phyloP scores from a whole-genome alignment of 495 filamentous ascomycete genomes.

The Aspergillus indologenus region DNA sequence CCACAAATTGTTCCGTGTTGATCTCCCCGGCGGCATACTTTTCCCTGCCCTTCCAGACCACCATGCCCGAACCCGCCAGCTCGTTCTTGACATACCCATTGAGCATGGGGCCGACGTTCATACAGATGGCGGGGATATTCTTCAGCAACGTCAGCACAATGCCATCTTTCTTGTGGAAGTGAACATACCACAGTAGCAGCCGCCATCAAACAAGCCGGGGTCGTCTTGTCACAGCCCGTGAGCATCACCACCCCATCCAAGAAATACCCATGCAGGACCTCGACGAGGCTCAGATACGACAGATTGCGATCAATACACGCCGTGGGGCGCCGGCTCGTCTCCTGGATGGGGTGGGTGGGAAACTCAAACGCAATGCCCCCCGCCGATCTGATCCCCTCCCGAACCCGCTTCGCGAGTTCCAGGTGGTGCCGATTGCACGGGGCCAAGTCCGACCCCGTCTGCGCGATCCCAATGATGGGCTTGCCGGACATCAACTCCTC shows the following conservation, averaged over 20 bases:
- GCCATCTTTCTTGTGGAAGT: neutral
- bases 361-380: slow-evolving; percentile 57
- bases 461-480: slow-evolving; percentile 57
- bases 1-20: slow-evolving; percentile 44
- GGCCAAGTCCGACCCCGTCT: slow-evolving; percentile 53
- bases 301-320: slow-evolving; percentile 53
- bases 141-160: slow-evolving; percentile 13
- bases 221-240: slow-evolving; percentile 59
- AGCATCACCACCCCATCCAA: slow-evolving; percentile 54
- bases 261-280: slow-evolving; percentile 51
- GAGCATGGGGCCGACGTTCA: slow-evolving; percentile 56
- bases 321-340: slow-evolving; percentile 48
- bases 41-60: slow-evolving; percentile 52
- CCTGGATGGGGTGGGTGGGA: slow-evolving; percentile 56
- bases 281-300: slow-evolving; percentile 50
- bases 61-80: slow-evolving; percentile 45
- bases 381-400: slow-evolving; percentile 51
- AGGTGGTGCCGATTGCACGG: slow-evolving; percentile 55
- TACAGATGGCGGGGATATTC: slow-evolving; percentile 54
- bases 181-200: slow-evolving; percentile 50
- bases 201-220: slow-evolving; percentile 55
- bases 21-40: slow-evolving; percentile 52
- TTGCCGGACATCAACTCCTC: slow-evolving; percentile 54
- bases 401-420: slow-evolving; percentile 50
- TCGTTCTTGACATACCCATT: slow-evolving; percentile 47